Evolutionary conservation across 2,329 filamentous ascomycete genomes (phyloP).

Genomic region (Ophiostoma piceae): DNA sequence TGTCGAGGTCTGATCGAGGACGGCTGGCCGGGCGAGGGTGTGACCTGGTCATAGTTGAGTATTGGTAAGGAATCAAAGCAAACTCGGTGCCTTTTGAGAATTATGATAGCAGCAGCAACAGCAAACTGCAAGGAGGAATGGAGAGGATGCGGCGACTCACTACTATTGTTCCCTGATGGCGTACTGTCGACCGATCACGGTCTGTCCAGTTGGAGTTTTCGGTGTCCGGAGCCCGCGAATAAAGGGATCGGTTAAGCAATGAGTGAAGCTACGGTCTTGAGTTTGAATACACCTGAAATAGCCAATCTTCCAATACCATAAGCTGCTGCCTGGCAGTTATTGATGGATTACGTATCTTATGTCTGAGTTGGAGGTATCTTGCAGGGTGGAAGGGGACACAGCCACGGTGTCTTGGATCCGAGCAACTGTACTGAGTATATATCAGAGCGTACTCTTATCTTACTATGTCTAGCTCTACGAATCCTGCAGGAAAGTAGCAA

Average conservation of each 20-base stretch:
- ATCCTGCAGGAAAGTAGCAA: too few species aligned
- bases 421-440: too few species aligned
- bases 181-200: neutral
- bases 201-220: neutral
- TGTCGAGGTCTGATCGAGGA: constrained; percentile 32
- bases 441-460: too few species aligned
- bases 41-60: neutral
- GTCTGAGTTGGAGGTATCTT: too few species aligned
- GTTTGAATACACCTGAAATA: too few species aligned
- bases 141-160: neutral
- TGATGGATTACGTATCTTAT: too few species aligned
- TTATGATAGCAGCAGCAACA: constrained; percentile 3
- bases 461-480: too few species aligned
- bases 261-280: neutral
- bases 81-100: neutral
- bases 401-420: too few species aligned
- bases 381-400: too few species aligned
- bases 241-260: neutral
- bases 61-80: neutral
- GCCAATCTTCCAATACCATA: too few species aligned
- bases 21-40: neutral
- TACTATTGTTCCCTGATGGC: neutral
- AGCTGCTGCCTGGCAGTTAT: too few species aligned
- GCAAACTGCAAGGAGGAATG: neutral
- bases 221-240: neutral